Evolutionary conservation across 148 eudicot species (phyloP).

Genomic region (Mesembryanthemum crystallinum): DNA sequence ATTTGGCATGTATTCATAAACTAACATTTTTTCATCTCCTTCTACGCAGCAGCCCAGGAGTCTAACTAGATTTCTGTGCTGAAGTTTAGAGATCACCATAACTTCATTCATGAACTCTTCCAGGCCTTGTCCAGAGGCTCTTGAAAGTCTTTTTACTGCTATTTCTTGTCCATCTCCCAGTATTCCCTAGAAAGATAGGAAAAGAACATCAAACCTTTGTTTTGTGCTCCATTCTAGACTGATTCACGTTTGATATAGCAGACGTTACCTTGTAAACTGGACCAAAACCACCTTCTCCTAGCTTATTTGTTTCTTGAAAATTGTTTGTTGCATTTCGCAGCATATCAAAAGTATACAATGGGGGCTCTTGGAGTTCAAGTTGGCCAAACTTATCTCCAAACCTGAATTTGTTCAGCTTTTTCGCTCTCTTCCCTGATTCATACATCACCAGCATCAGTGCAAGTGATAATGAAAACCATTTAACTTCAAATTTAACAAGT

Average conservation of each 20-base stretch:
- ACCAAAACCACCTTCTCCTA: slow-evolving; percentile 48
- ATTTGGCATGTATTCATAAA: slow-evolving; percentile 55
- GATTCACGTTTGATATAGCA: slow-evolving; percentile 5
- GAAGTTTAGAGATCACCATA: slow-evolving; percentile 43
- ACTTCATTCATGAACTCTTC: slow-evolving; percentile 58
- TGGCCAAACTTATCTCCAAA: slow-evolving; percentile 20
- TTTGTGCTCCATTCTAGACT: neutral
- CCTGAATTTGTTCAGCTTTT: slow-evolving; percentile 11
- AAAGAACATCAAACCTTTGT: neutral
- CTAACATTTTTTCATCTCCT: slow-evolving; percentile 42
- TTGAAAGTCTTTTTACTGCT: slow-evolving; percentile 55
- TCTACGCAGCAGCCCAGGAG: slow-evolving; percentile 53
- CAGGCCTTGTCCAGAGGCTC: slow-evolving; percentile 45
- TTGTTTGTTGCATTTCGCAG: slow-evolving; percentile 31
- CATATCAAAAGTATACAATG: slow-evolving; percentile 30
- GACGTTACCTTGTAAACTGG: slow-evolving; percentile 44
- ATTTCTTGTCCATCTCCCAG: slow-evolving; percentile 32
- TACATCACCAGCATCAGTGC: neutral
- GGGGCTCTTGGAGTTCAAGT: slow-evolving; percentile 36
- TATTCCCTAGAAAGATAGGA: slow-evolving; percentile 26
- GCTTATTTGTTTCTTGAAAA: slow-evolving; percentile 31
- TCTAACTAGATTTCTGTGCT: slow-evolving; percentile 53
- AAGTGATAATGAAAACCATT: neutral
- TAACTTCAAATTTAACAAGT: neutral
- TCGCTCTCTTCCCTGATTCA: slow-evolving; percentile 28